These are phyloP conservation scores for Aureobasidium zeae DNA, from an alignment of 2,329 filamentous ascomycete species.

Conservation along the genomic window DNA sequence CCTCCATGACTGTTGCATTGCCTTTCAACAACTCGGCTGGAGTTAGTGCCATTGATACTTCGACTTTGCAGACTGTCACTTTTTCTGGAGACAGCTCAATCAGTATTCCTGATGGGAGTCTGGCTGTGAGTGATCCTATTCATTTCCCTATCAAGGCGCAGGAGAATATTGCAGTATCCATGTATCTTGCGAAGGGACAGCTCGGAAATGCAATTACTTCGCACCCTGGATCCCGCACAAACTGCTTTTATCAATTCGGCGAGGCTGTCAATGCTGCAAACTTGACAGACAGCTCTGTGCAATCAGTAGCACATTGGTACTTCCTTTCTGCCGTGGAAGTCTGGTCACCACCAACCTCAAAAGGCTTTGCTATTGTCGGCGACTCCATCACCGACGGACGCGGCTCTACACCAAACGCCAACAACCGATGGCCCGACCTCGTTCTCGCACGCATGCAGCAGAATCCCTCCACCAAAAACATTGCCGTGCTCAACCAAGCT, in stretches of 20 bases:
- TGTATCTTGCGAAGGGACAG: slow-evolving; percentile 52
- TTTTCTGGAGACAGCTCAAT: slow-evolving; percentile 48
- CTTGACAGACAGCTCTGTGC: slow-evolving; percentile 34
- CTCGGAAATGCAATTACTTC: slow-evolving; percentile 49
- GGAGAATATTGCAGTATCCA: slow-evolving; percentile 47
- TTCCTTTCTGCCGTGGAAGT: slow-evolving; percentile 51
- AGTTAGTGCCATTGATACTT: slow-evolving; percentile 42
- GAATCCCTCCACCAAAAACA: slow-evolving; percentile 36
- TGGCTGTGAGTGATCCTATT: slow-evolving; percentile 54
- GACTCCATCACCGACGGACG: slow-evolving; percentile 59
- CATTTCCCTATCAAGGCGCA: slow-evolving; percentile 44
- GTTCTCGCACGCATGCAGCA: slow-evolving; percentile 45
- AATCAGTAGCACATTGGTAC: slow-evolving; percentile 41
- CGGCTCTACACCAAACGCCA: slow-evolving; percentile 49
- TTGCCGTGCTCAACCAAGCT: slow-evolving; percentile 55
- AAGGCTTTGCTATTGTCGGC: slow-evolving; percentile 48
- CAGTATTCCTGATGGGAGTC: slow-evolving; percentile 46
- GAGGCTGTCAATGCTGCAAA: slow-evolving; percentile 45
- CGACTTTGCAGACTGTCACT: slow-evolving; percentile 46
- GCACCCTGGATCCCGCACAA: slow-evolving; percentile 57
- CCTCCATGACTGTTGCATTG: slow-evolving; percentile 48
- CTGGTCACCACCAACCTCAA: slow-evolving; percentile 36
- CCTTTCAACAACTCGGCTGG: slow-evolving; percentile 47
- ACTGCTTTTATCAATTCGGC: slow-evolving; percentile 50
- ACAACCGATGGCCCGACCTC: slow-evolving; percentile 54